phyloP scores from a whole-genome alignment of 805 yeast species.

The Yarrowia divulgata region DNA sequence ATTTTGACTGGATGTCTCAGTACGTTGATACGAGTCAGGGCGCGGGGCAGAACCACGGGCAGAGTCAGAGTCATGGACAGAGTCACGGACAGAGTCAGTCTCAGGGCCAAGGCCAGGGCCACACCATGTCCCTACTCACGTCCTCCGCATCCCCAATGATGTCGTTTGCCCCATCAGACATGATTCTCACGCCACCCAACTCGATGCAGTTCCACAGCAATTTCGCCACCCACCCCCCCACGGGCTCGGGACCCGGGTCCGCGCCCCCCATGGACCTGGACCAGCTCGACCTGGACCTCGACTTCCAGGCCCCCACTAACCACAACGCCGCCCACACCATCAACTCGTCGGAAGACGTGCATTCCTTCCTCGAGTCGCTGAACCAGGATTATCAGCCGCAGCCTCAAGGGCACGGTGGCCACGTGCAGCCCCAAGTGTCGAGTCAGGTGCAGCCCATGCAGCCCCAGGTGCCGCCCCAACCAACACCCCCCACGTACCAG shows the following conservation, averaged over 20 bases:
- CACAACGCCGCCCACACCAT: constrained; percentile 6
- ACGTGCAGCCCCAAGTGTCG: too few species aligned
- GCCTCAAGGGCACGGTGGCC: neutral
- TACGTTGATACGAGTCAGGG: neutral
- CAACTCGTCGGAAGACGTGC: constrained; percentile 31
- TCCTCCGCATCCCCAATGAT: constrained; percentile 3
- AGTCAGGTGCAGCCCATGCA: too few species aligned
- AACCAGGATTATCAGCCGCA: constrained; percentile 16
- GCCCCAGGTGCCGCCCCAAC: constrained; percentile 1
- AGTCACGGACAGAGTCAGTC: neutral
- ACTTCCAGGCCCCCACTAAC: neutral
- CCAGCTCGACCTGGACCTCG: neutral
- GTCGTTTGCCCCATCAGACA: constrained; percentile 24
- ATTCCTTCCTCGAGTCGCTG: constrained; percentile 16
- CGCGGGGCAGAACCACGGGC: neutral
- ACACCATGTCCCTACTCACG: neutral
- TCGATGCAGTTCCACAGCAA: constrained; percentile 20
- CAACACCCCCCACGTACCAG: constrained; percentile 11
- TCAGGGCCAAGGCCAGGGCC: too few species aligned
- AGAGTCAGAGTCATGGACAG: neutral
- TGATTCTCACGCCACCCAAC: constrained; percentile 37
- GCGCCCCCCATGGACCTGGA: constrained; percentile 15
- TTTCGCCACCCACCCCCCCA: too few species aligned
- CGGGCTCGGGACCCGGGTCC: neutral
- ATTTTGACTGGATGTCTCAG: constrained; percentile 33